Base-by-base conservation (phyloP, 345 rosid species). In the Zanthoxylum bungeanum region DNA sequence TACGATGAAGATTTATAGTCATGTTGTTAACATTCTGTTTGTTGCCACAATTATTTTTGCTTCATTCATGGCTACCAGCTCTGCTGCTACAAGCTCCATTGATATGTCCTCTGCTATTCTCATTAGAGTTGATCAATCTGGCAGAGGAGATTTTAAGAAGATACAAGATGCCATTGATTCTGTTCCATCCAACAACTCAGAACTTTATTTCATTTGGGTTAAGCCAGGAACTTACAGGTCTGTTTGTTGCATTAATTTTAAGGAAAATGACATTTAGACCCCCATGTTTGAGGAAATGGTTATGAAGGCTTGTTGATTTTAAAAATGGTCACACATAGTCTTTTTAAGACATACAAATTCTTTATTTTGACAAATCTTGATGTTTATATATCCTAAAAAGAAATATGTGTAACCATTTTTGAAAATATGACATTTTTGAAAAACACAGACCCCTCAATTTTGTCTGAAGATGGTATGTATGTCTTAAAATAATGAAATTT, bases 151-250 rank as follows among this genome's bases (percentile, higher is more conserved):
- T 69, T 89, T 82, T 55, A 72, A 12, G 59, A 86, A 76, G 68
- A 88, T 91, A 63, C 93, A 91, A 66, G 94, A 82, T 9, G 97
- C 94, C 40, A 76, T 91, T 44, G 90, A 89, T 33, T 73, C 86
- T 5, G 84, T 91, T 44, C 91, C 93, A 5, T 73, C 90, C n/a
- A 71, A 77, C 9, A 86, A 86, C 59, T 52, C 79, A 6, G 77
- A 85, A 11, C 57, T 71, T 59, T 71, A 83, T 64, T 84, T 75
- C 81, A 85, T 91, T 59, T 79, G 71, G 79, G 92, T 89, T 65
- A 86, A 87, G 68, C 89, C 97, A 14, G 94, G 97, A 72, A 77
- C 71, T 12, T 91, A 91, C 82, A 75, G 91, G 96, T 90, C 14
- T 69, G 64, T 17, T 17, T 42, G 6, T 16, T 56, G 60, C n/a